These are phyloP conservation scores for Sphagnum magellanicum DNA, from an alignment of 228 moss, liverwort and hornwort species.

Conservation along the genomic window DNA sequence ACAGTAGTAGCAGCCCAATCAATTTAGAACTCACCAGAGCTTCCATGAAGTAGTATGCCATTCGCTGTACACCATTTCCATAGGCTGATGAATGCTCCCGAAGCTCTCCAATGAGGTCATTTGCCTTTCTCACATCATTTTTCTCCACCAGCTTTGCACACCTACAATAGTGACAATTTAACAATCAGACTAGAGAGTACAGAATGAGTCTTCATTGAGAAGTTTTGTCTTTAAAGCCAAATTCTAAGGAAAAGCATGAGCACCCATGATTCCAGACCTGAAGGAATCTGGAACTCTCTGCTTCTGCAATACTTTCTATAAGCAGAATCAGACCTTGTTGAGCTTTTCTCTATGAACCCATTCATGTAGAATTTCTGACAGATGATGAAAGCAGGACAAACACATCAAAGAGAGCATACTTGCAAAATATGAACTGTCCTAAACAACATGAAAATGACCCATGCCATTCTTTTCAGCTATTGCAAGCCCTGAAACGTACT, in stretches of 20 bases:
- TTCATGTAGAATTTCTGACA: not conserved
- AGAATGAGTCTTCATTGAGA: not conserved
- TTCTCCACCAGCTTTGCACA: conserved; percentile 40
- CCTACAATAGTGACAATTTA: conserved; percentile 4
- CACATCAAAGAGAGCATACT: not conserved
- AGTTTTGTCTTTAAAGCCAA: not conserved
- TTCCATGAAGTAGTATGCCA: conserved; percentile 51
- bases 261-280: not conserved
- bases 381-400: not conserved
- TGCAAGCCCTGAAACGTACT: no score
- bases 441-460: not conserved
- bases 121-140: conserved; percentile 27
- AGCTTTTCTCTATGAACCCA: no score
- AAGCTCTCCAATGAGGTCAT: conserved; percentile 29
- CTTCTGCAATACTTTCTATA: not conserved
- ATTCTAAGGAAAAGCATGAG: not conserved
- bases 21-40: conserved; percentile 25
- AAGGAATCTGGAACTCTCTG: not conserved
- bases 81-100: conserved; percentile 22
- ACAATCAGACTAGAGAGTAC: not conserved
- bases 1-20: not conserved
- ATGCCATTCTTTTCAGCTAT: not conserved
- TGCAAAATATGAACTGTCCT: not conserved
- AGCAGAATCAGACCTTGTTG: no score
- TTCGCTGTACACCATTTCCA: conserved; percentile 21